Conservation (phyloP, 2,329 filamentous ascomycete species). For the Tolypocladium tundrense region DNA sequence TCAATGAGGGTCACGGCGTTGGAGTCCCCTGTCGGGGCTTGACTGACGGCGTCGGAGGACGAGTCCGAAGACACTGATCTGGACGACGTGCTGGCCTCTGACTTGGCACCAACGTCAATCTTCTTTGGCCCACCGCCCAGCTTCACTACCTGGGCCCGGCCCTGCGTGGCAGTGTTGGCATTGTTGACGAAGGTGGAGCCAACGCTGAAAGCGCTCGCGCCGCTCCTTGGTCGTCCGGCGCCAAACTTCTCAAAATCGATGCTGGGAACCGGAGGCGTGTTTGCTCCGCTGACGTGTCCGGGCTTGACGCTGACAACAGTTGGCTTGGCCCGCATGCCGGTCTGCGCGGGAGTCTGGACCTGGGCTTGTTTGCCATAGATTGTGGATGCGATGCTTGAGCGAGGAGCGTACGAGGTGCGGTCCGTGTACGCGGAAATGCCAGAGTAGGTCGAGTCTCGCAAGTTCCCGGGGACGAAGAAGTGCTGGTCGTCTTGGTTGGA, state of each 20-base stretch:
- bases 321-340: conserved; percentile 77
- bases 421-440: conserved; percentile 56
- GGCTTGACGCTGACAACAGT: conserved; percentile 90
- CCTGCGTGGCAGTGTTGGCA: conserved; percentile 47
- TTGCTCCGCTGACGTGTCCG: conserved; percentile 39
- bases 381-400: conserved; percentile 78
- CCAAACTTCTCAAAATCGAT: conserved; percentile 57
- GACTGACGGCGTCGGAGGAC: conserved; percentile 8
- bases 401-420: conserved; percentile 51
- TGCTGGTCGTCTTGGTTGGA: conserved; percentile 63
- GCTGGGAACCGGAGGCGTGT: conserved; percentile 60
- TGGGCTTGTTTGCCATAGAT: conserved; percentile 89
- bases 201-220: conserved; percentile 52
- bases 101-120: conserved; percentile 27
- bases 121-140: conserved; percentile 43
- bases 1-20: conserved; percentile 38
- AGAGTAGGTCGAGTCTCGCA: conserved; percentile 86
- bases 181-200: conserved; percentile 60
- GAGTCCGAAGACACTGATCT: conserved; percentile 5
- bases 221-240: conserved; percentile 38
- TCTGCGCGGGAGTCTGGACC: conserved; percentile 72
- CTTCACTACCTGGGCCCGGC: conserved; percentile 49
- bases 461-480: conserved; percentile 85
- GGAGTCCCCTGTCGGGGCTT: conserved; percentile 25
- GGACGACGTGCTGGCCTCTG: conserved; percentile 21